Base-by-base conservation (phyloP, 495 filamentous ascomycete genomes). In the Amniculicola lignicola region DNA sequence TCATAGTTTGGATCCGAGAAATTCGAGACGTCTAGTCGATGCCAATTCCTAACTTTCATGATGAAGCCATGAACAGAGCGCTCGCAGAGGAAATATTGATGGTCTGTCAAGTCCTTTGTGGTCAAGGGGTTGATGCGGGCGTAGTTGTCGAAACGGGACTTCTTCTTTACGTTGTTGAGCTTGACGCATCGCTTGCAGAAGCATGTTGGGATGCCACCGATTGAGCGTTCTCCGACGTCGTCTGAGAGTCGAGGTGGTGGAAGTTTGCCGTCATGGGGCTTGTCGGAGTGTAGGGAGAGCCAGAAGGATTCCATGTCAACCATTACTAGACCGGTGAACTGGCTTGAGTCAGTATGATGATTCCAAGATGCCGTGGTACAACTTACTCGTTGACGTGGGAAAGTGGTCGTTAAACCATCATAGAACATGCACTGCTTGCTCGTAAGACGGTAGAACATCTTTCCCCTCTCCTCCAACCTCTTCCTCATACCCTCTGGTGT, bases 11-110 rank as follows among this genome's bases (percentile, higher is more conserved):
- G 49, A 11, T 53, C 37, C 7, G 36, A 47, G 37, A 53, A 53
- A 38, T 31, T 51, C 10, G 16, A 39, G 6, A 46, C 49, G 37
- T 53, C 49, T 6, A 53, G 22, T 7, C 46, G 42, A 19, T 40
- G 9, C 59, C 59, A 63, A 10, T 27, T 40, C 3, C 59, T 21
- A 14, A 48, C 49, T 49, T 63, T 52, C 46, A 63, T 19, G 23
- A 52, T 39, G 36, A 58, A 63, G 1, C 39, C 59, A 28, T 58
- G 28, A 6, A 57, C 48, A 50, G 19, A 33, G 9, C 46, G 40
- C 33, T 52, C 40, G 41, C 60, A 63, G 6, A 63, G 55, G 29
- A 63, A 63, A 28, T 59, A 59, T 29, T 63, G 60, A 35, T 63
- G 60, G 10, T 37, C 25, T 18, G 54, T 59, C 11, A 59, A 27